Conservation (phyloP, 2,329 filamentous ascomycete genomes). For the Lithohypha guttulata region DNA sequence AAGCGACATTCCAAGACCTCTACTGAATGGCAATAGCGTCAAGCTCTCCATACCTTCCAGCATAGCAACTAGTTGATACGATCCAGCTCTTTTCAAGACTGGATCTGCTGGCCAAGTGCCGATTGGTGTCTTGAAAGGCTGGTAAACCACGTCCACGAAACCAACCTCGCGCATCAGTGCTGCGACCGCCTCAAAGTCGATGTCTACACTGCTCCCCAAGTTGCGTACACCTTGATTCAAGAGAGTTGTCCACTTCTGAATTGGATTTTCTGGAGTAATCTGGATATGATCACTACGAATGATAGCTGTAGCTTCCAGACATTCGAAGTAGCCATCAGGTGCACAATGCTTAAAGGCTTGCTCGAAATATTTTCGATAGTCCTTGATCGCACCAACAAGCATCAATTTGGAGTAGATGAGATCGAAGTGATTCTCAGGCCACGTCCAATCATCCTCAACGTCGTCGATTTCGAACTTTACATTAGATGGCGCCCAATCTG, state of each 20-base stretch:
- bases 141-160: constrained; percentile 11
- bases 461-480: constrained; percentile 48
- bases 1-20: constrained; percentile 22
- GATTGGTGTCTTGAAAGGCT: constrained; percentile 17
- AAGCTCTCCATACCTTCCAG: constrained; percentile 14
- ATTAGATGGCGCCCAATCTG: constrained; percentile 40
- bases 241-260: constrained; percentile 12
- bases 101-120: constrained; percentile 26
- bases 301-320: constrained; percentile 9
- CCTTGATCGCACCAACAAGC: constrained; percentile 17
- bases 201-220: constrained; percentile 9
- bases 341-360: constrained; percentile 11
- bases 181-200: constrained; percentile 8
- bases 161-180: constrained; percentile 11
- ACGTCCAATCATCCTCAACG: constrained; percentile 46
- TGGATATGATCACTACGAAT: constrained; percentile 12
- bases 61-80: constrained; percentile 11
- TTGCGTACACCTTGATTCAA: constrained; percentile 12
- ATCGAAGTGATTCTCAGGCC: constrained; percentile 26
- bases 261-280: constrained; percentile 9
- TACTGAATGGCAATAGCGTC: constrained; percentile 18
- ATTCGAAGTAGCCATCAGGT: constrained; percentile 12
- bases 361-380: constrained; percentile 19
- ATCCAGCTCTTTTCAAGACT: constrained; percentile 21
- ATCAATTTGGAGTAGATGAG: constrained; percentile 25